Percentiles rank a stretch among this genome's conserved stretches.
phyloP scores from a whole-genome alignment of 192 early-diverging fungal species.

The Spinellus fusiger region DNA sequence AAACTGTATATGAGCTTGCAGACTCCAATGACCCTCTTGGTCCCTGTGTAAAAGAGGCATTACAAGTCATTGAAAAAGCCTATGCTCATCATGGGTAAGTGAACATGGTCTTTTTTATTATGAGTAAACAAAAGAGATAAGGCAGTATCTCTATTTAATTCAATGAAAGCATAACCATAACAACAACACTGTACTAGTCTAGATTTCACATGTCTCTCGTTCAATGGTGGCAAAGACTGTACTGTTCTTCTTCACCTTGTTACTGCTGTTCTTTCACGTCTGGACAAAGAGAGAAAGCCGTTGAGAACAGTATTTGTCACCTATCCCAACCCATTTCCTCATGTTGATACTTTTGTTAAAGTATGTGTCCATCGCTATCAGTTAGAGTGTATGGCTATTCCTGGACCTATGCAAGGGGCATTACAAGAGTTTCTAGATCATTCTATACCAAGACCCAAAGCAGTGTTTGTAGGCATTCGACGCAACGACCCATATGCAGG shows the following conservation, averaged over 20 bases:
- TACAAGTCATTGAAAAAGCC: conserved; percentile 51
- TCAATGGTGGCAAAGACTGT: conserved; percentile 98
- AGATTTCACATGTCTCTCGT: conserved; percentile 66
- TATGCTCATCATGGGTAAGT: conserved; percentile 50
- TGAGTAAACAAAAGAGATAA: not conserved
- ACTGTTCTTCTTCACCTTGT: conserved; percentile 84
- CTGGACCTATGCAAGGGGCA: conserved; percentile 72
- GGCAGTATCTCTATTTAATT: too few species aligned
- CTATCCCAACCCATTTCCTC: conserved; percentile 69
- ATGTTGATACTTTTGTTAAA: conserved; percentile 85
- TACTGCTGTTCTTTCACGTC: conserved; percentile 49
- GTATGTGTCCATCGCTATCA: conserved; percentile 63
- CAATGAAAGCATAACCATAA: not conserved
- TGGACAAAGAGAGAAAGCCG: not conserved
- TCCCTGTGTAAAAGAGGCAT: conserved; percentile 33
- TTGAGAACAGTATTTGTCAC: conserved; percentile 65
- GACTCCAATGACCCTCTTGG: conserved; percentile 30
- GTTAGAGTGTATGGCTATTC: conserved; percentile 58
- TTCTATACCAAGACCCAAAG: conserved; percentile 43
- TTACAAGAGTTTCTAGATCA: conserved; percentile 65
- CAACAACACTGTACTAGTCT: conserved; percentile 36
- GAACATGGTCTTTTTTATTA: too few species aligned
- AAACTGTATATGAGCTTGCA: conserved; percentile 29
- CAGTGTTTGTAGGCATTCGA: conserved; percentile 81
- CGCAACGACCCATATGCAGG: conserved; percentile 69